A percentile compares a stretch with the other conserved stretches of the same genome.
Conservation (phyloP, 306 rosid species). For the Abrus pulchellus region DNA sequence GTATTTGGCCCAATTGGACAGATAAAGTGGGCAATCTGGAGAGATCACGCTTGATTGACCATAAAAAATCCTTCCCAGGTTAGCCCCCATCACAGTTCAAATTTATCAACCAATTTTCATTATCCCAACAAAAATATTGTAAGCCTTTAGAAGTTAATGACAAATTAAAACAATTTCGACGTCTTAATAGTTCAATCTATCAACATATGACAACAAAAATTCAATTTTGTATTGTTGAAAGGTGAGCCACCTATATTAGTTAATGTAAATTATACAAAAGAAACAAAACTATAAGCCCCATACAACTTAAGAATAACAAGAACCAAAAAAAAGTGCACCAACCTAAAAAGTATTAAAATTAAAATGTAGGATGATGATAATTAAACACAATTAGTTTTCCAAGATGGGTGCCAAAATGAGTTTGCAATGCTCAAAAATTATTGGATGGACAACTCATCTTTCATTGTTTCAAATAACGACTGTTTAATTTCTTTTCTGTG, state of each 20-base stretch:
- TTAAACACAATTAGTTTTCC: neutral
- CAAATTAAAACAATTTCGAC: too few species aligned
- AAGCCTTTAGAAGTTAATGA: too few species aligned
- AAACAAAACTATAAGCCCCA: neutral
- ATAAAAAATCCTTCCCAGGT: too few species aligned
- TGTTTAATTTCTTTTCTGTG: neutral
- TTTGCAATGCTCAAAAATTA: neutral
- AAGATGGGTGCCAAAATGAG: neutral
- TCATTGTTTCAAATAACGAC: neutral
- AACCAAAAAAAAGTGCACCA: too few species aligned
- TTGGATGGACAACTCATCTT: neutral
- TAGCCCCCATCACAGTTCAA: too few species aligned
- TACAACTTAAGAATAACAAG: neutral
- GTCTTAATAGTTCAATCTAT: too few species aligned
- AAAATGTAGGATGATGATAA: neutral
- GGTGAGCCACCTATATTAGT: neutral
- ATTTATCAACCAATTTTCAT: too few species aligned
- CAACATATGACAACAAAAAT: neutral
- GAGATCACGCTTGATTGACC: too few species aligned
- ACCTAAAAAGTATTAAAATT: neutral
- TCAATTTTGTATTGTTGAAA: neutral
- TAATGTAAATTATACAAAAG: neutral
- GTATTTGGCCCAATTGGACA: too few species aligned
- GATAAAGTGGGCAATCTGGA: too few species aligned
- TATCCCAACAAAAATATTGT: too few species aligned